Evolutionary conservation across 164 flowering plant genomes (phyloP).

Genomic region (Liquidambar formosana): DNA sequence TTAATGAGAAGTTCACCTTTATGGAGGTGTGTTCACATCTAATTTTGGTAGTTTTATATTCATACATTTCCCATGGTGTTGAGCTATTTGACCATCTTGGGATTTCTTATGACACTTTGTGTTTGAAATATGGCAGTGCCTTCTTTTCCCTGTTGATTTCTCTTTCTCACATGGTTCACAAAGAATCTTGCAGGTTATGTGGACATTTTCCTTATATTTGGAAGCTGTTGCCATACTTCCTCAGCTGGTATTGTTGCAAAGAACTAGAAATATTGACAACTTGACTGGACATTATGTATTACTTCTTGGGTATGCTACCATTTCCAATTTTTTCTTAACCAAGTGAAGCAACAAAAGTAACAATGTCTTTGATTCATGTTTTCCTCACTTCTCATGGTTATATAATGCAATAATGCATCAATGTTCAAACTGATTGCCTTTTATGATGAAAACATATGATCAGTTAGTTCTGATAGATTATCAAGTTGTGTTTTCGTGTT

Average conservation of each 20-base stretch:
- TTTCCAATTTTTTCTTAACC: background rate
- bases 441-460: too few species aligned
- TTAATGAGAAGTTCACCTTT: conserved; percentile 80
- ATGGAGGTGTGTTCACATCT: conserved; percentile 53
- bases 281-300: conserved; percentile 92
- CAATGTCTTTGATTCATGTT: too few species aligned
- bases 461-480: too few species aligned
- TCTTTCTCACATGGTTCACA: background rate
- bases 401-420: too few species aligned
- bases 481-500: too few species aligned
- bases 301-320: conserved; percentile 68
- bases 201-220: conserved; percentile 87
- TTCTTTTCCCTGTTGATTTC: background rate
- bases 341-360: background rate
- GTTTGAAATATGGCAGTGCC: too few species aligned
- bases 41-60: too few species aligned
- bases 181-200: conserved; percentile 61
- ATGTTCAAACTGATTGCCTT: too few species aligned
- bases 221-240: conserved; percentile 99
- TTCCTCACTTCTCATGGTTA: too few species aligned
- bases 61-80: too few species aligned
- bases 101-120: too few species aligned
- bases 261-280: conserved; percentile 90
- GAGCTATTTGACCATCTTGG: too few species aligned
- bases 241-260: conserved; percentile 86